Percentiles rank a stretch among this genome's conserved stretches.
These are phyloP conservation scores for Penicillium sumatraense DNA, from an alignment of 2,329 filamentous ascomycete genomes.

Conservation along the genomic window DNA sequence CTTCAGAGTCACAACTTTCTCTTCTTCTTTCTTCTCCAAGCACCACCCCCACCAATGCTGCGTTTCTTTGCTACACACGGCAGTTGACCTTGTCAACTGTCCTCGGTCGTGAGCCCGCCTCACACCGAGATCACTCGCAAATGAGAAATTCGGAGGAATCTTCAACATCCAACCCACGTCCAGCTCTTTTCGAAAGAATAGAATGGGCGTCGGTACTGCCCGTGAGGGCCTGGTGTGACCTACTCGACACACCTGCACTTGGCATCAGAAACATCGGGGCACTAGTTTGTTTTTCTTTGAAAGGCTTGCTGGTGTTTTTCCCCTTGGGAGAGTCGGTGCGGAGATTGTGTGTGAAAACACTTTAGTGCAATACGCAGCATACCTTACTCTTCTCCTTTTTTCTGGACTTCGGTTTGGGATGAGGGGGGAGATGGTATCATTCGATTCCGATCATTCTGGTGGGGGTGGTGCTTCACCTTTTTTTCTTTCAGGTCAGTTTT, in stretches of 20 bases:
- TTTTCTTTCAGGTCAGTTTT: constrained; percentile 57
- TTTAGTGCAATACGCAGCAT: constrained; percentile 97
- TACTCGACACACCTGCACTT: constrained; percentile 70
- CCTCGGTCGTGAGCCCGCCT: constrained; percentile 23
- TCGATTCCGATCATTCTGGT: constrained; percentile 93
- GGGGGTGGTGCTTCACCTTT: constrained; percentile 72
- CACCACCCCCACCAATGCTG: constrained; percentile 87
- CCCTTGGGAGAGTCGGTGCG: constrained; percentile 92
- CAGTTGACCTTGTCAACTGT: constrained; percentile 49
- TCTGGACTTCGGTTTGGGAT: constrained; percentile 21
- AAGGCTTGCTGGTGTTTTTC: constrained; percentile 34
- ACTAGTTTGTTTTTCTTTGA: constrained; percentile 10
- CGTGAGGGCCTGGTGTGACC: constrained; percentile 84
- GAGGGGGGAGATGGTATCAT: constrained; percentile 62
- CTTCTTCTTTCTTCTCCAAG: constrained; percentile 59
- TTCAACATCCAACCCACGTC: constrained; percentile 64
- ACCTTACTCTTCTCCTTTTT: constrained; percentile 50
- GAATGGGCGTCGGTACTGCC: constrained; percentile 61
- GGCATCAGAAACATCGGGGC: constrained; percentile 92
- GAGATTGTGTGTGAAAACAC: constrained; percentile 87
- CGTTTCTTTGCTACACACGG: constrained; percentile 92
- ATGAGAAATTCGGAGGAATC: constrained; percentile 99
- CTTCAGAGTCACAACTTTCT: constrained; percentile 30
- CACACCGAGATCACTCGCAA: constrained; percentile 60
- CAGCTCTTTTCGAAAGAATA: constrained; percentile 28